Evolutionary conservation across 225 moss, liverwort and hornwort species (phyloP), one percentile per base, ranked within the genome.

Genomic region (Bryum argenteum): DNA sequence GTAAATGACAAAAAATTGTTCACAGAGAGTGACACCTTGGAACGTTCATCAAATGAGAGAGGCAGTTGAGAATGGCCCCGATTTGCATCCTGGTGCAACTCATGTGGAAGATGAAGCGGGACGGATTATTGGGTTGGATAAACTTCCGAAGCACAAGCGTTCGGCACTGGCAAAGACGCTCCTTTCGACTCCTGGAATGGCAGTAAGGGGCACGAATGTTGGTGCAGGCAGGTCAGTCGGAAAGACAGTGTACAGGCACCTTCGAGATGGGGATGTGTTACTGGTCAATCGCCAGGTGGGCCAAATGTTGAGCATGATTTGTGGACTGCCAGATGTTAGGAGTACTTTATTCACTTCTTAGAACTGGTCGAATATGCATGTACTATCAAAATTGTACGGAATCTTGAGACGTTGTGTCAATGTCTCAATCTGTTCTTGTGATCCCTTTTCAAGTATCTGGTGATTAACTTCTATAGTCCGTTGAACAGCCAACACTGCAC

Each of bases 41-140:
- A 98, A 98, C 71, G 88, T 91, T 57, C 89, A 98, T 28, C 88
- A 83, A 76, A 92, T 98, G 81, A 88, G 97, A 74, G 92, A 88
- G 64, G 97, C 97, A 74, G 94, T 98, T 38, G 97, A 91, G 83
- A 98, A 98, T 85, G 97, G 97, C 23, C 83, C 91, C 20, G 75
- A 78, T 28, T 71, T 79, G 54, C 92, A 98, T 57, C 94, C 94
- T 43, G 94, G 97, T 76, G 94, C 97, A 65, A 98, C 94, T 48
- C 94, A 92, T 71, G 88, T 98, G 48, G 97, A 98, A 81, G 94
- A 98, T 79, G 97, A 98, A 71, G 83, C 92, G 65, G 97, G 97
- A 11, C 82, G 89, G 43, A 78, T 98, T 19, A 85, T 81, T 51
- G 92, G 87, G 19, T 76, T 98, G 73, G 81, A 80, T 62, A 88